Conservation (phyloP, 116 monocot genomes). For the Cymodocea nodosa region DNA sequence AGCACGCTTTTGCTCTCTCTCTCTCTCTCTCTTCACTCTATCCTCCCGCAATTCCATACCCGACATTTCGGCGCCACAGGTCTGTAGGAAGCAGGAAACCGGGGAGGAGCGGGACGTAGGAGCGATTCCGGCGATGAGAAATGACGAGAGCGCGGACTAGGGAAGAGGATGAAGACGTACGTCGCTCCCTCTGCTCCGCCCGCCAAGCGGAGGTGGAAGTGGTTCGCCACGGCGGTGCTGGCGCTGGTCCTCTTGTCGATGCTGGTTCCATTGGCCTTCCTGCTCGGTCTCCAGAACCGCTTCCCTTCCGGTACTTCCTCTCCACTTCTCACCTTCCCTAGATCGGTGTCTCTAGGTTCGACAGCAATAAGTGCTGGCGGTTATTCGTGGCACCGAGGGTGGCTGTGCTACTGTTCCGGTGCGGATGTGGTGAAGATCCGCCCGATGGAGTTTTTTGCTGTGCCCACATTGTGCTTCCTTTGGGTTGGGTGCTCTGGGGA, state of each 20-base stretch:
- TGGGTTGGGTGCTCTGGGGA: neutral
- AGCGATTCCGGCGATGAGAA: neutral
- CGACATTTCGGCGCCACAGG: neutral
- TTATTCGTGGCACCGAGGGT: neutral
- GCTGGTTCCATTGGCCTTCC: conserved; percentile 40
- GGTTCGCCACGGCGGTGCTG: conserved; percentile 22
- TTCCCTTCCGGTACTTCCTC: conserved; percentile 25
- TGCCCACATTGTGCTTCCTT: neutral
- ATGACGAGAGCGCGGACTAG: neutral
- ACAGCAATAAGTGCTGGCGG: neutral
- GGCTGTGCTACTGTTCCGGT: neutral
- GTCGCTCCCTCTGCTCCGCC: conserved; percentile 9
- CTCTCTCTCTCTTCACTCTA: neutral
- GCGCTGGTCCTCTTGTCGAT: conserved; percentile 38
- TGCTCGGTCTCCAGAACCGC: conserved; percentile 34
- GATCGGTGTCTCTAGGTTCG: neutral
- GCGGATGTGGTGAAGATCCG: conserved; percentile 1
- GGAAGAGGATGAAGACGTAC: conserved; percentile 20
- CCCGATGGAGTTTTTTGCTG: neutral
- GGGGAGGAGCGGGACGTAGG: neutral
- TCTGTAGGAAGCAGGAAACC: neutral
- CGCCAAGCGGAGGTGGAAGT: conserved; percentile 44
- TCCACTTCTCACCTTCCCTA: neutral
- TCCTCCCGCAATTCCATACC: neutral
- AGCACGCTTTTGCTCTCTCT: too few relatives aligned